phyloP scores from a whole-genome alignment of 75 land plant genomes.

The Cryptomeria japonica region DNA sequence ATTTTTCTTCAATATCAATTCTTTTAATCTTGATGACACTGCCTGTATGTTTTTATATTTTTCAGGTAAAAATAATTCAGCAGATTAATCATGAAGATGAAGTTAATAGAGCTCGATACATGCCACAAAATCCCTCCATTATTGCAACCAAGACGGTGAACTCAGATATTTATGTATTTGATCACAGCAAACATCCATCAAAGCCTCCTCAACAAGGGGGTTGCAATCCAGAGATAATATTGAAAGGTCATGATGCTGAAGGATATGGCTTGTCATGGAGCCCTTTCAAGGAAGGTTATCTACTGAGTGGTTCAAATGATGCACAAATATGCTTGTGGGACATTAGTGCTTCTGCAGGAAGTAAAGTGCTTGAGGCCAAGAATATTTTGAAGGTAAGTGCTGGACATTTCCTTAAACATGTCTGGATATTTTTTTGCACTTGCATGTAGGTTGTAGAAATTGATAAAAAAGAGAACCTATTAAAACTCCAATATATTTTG shows the following conservation, averaged over 20 bases:
- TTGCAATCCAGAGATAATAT: conserved; percentile 63
- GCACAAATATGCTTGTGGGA: conserved; percentile 90
- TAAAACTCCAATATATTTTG: neutral
- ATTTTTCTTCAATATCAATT: neutral
- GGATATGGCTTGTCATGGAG: conserved; percentile 97
- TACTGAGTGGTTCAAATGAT: conserved; percentile 91
- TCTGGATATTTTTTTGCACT: neutral
- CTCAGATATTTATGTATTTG: conserved; percentile 75
- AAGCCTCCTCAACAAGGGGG: conserved; percentile 27
- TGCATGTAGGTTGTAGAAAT: neutral
- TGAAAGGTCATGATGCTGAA: conserved; percentile 79
- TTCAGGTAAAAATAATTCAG: conserved; percentile 53
- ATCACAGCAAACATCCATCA: conserved; percentile 49
- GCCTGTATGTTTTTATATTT: neutral
- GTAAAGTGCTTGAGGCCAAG: conserved; percentile 54
- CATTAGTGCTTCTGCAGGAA: conserved; percentile 29
- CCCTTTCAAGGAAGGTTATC: conserved; percentile 68
- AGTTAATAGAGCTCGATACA: conserved; percentile 86
- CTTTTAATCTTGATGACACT: neutral
- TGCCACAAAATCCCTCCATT: conserved; percentile 76
- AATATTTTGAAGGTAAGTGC: conserved; percentile 55
- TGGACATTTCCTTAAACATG: neutral
- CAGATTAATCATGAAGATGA: conserved; percentile 76
- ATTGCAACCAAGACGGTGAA: conserved; percentile 87
- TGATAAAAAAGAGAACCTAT: neutral